phyloP scores from a whole-genome alignment of 306 rosid species.

The Lagenaria siceraria region DNA sequence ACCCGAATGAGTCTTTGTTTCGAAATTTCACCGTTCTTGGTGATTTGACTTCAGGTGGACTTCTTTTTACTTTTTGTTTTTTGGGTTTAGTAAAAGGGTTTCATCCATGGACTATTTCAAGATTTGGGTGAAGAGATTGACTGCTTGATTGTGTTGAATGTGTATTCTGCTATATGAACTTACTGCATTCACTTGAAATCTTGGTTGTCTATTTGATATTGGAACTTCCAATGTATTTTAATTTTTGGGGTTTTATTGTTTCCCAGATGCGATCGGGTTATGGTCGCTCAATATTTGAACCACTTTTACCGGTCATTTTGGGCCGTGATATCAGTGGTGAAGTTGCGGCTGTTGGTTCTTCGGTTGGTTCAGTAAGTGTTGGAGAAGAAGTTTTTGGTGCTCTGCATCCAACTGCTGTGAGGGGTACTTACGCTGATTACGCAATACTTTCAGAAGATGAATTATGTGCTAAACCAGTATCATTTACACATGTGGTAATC shows the following conservation, averaged over 20 bases:
- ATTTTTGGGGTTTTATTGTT: background rate
- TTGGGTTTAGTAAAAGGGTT: background rate
- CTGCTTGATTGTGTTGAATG: background rate
- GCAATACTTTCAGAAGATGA: constrained; percentile 78
- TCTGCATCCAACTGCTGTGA: constrained; percentile 88
- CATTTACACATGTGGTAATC: constrained; percentile 81
- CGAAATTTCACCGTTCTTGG: background rate
- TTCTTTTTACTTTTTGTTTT: background rate
- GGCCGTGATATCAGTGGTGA: constrained; percentile 96
- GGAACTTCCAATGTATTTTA: background rate
- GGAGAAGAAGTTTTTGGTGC: constrained; percentile 96
- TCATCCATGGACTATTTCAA: background rate
- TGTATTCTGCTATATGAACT: background rate
- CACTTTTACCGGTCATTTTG: constrained; percentile 68
- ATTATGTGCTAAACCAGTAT: constrained; percentile 53
- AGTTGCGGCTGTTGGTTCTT: constrained; percentile 67
- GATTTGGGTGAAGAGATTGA: background rate
- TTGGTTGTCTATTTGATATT: background rate
- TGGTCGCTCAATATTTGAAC: constrained; percentile 73
- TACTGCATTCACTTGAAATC: background rate
- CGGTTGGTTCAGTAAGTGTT: constrained; percentile 39
- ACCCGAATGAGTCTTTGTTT: background rate
- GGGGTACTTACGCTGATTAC: constrained; percentile 93
- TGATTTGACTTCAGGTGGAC: background rate
- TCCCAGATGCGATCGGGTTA: constrained; percentile 83